Evolutionary conservation across 2,329 filamentous ascomycete genomes (phyloP).

Genomic region (Cladosporium sp.): DNA sequence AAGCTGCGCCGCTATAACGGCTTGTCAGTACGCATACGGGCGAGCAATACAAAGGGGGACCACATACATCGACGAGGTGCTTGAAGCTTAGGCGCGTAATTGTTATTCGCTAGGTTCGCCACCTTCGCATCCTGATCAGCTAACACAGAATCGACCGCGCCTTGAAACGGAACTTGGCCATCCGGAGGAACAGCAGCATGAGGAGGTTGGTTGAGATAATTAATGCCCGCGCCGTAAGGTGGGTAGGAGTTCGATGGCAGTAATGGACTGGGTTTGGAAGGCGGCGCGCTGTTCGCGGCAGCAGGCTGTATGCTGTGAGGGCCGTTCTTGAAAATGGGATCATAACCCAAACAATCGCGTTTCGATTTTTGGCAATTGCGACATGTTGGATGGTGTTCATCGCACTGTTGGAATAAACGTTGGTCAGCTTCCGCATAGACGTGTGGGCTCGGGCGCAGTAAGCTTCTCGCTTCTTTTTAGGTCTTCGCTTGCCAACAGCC

Average conservation of each 20-base stretch:
- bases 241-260: conserved; percentile 14
- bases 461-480: conserved; percentile 12
- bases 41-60: not conserved
- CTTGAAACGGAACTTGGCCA: conserved; percentile 47
- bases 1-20: conserved; percentile 40
- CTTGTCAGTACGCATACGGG: conserved; percentile 14
- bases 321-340: conserved; percentile 76
- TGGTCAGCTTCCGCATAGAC: not conserved
- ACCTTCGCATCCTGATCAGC: conserved; percentile 11
- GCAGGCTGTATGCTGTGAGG: conserved; percentile 70
- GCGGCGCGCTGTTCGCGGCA: conserved; percentile 32
- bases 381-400: conserved; percentile 91
- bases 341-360: conserved; percentile 81
- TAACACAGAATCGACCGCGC: conserved; percentile 64
- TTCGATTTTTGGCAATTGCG: conserved; percentile 87
- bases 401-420: conserved; percentile 61
- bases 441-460: not conserved
- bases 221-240: conserved; percentile 1
- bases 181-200: not conserved
- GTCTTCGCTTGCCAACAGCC: conserved; percentile 13
- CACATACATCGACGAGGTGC: conserved; percentile 27
- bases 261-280: conserved; percentile 1
- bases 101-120: conserved; percentile 20
- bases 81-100: conserved; percentile 22
- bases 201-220: conserved; percentile 15